Evolutionary conservation across 2,329 filamentous ascomycete species (phyloP).

Genomic region (Epichloe gansuensis): DNA sequence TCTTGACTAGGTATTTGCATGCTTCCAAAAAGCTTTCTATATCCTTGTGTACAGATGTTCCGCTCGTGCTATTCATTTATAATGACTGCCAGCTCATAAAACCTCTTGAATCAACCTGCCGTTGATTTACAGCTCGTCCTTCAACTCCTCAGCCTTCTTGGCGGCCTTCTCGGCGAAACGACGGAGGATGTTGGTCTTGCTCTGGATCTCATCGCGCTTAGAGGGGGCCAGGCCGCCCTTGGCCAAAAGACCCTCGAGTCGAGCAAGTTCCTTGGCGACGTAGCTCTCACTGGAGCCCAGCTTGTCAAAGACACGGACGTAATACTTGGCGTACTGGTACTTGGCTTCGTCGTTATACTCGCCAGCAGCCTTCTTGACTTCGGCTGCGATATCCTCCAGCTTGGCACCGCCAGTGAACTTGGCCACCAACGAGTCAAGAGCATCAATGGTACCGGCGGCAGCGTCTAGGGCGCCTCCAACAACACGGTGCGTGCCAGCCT

Average conservation of each 20-base stretch:
- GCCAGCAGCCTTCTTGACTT: conserved; percentile 60
- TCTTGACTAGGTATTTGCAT: neutral
- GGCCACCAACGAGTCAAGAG: conserved; percentile 61
- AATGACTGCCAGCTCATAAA: neutral
- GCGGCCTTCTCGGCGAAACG: conserved; percentile 55
- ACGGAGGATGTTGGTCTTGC: conserved; percentile 76
- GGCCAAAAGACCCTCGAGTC: conserved; percentile 65
- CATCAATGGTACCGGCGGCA: conserved; percentile 68
- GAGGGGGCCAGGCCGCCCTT: conserved; percentile 75
- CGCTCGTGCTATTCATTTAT: neutral
- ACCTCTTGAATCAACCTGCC: conserved; percentile 1
- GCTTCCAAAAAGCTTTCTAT: neutral
- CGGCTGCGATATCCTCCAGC: conserved; percentile 50
- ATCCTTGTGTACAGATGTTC: neutral
- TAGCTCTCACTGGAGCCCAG: conserved; percentile 64
- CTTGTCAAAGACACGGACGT: conserved; percentile 84
- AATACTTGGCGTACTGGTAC: conserved; percentile 83
- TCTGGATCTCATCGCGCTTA: conserved; percentile 80
- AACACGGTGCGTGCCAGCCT: conserved; percentile 75
- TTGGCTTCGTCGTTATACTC: conserved; percentile 47
- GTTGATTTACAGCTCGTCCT: conserved; percentile 32
- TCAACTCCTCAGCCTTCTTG: conserved; percentile 35
- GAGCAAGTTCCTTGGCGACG: conserved; percentile 71
- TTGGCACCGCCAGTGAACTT: conserved; percentile 55
- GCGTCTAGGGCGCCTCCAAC: conserved; percentile 68